These are phyloP conservation scores for Geranium brycei DNA, from an alignment of 345 rosid species.

Conservation along the genomic window DNA sequence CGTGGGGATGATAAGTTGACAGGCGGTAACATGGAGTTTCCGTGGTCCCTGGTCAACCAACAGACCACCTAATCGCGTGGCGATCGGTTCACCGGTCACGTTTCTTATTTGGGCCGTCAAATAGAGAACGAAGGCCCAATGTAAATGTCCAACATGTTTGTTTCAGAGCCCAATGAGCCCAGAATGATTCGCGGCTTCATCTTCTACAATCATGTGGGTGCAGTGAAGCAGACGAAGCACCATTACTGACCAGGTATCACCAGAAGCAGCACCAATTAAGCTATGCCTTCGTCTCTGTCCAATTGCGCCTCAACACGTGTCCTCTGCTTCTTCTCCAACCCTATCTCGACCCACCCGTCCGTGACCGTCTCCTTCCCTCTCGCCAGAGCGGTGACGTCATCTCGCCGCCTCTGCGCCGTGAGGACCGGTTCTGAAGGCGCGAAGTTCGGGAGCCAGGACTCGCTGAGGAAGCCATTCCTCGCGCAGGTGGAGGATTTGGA, in stretches of 20 bases:
- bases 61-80: too few species aligned
- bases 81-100: too few species aligned
- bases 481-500: conserved; percentile 22
- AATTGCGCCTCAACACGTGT: conserved; percentile 11
- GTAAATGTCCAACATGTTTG: too few species aligned
- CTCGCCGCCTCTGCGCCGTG: conserved; percentile 26
- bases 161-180: too few species aligned
- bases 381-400: conserved; percentile 12
- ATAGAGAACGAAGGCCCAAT: too few species aligned
- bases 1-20: too few species aligned
- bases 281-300: neutral
- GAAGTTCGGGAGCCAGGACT: conserved; percentile 19
- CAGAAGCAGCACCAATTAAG: neutral
- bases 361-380: conserved; percentile 30
- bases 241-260: neutral
- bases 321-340: conserved; percentile 20
- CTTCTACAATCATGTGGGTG: neutral
- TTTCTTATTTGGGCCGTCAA: too few species aligned
- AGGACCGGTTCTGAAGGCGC: conserved; percentile 52
- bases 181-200: neutral
- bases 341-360: conserved; percentile 16
- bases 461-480: conserved; percentile 41
- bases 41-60: too few species aligned
- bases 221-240: neutral
- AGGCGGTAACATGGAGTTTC: too few species aligned